Percentiles rank a stretch among this genome's conserved stretches.
These are phyloP conservation scores for Sugiyamaella mastotermitis DNA, from an alignment of 805 yeast genomes.

Conservation along the genomic window DNA sequence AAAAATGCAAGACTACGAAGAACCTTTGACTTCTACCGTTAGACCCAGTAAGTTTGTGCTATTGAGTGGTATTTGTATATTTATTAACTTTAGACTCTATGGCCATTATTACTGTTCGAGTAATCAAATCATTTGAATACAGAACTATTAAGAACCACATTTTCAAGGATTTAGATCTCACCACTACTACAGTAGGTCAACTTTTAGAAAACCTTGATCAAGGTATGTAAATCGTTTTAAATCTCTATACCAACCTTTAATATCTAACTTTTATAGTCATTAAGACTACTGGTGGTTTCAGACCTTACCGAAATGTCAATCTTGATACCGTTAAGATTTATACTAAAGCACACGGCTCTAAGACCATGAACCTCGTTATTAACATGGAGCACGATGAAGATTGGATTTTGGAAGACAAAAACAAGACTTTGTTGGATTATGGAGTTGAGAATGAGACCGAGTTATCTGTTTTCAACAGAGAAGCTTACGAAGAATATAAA, in stretches of 20 bases:
- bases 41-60: constrained; percentile 57
- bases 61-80: background rate
- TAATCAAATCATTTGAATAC: constrained; percentile 79
- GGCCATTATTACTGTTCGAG: constrained; percentile 76
- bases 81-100: constrained; percentile 11
- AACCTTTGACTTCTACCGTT: constrained; percentile 74
- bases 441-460: constrained; percentile 87
- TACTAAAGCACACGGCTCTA: constrained; percentile 91
- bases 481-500: constrained; percentile 62
- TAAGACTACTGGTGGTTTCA: constrained; percentile 55
- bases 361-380: constrained; percentile 86
- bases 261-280: constrained; percentile 27
- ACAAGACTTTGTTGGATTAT: constrained; percentile 42
- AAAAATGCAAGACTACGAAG: constrained; percentile 37
- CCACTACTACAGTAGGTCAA: constrained; percentile 57
- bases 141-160: constrained; percentile 24
- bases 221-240: too few species aligned
- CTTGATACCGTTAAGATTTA: constrained; percentile 79
- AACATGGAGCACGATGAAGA: constrained; percentile 81
- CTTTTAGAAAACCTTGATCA: constrained; percentile 45
- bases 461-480: constrained; percentile 68
- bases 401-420: constrained; percentile 51
- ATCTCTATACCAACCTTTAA: background rate
- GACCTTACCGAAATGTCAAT: constrained; percentile 75
- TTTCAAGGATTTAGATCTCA: constrained; percentile 65